These are phyloP conservation scores for Ciborinia camelliae DNA, from an alignment of 2,329 filamentous ascomycete species.

Conservation along the genomic window DNA sequence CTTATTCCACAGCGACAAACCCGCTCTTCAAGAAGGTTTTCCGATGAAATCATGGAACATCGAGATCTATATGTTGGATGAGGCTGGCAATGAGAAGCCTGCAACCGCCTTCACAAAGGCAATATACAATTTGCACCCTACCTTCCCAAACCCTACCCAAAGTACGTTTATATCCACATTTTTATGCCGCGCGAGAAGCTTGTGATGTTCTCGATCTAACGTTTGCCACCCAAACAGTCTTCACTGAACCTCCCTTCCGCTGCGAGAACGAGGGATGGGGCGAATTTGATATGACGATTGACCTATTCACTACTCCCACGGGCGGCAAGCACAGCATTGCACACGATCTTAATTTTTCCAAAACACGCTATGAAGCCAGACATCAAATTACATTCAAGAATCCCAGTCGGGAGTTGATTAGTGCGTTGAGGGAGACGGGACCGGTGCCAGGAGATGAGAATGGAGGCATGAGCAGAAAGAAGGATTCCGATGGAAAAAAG, in stretches of 20 bases:
- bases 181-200: background rate
- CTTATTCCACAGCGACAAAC: constrained; percentile 60
- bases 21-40: constrained; percentile 78
- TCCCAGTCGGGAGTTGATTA: constrained; percentile 80
- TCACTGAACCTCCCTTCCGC: constrained; percentile 80
- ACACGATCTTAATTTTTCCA: constrained; percentile 91
- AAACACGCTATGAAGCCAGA: constrained; percentile 75
- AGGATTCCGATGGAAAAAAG: constrained; percentile 70
- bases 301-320: constrained; percentile 80
- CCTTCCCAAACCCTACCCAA: constrained; percentile 83
- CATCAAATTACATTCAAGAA: constrained; percentile 88
- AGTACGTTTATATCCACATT: constrained; percentile 52
- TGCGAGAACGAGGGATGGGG: constrained; percentile 97
- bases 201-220: constrained; percentile 5
- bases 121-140: constrained; percentile 88
- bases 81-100: constrained; percentile 77
- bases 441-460: constrained; percentile 75
- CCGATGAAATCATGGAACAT: constrained; percentile 93
- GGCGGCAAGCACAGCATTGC: constrained; percentile 72
- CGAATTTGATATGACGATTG: constrained; percentile 93
- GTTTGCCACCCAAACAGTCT: constrained; percentile 48
- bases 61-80: constrained; percentile 77
- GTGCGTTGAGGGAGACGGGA: constrained; percentile 76
- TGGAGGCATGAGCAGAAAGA: constrained; percentile 54
- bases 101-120: constrained; percentile 89